These are phyloP conservation scores for Phaeosphaeriaceae sp. DNA, from an alignment of 2,329 filamentous ascomycete species.

Conservation along the genomic window DNA sequence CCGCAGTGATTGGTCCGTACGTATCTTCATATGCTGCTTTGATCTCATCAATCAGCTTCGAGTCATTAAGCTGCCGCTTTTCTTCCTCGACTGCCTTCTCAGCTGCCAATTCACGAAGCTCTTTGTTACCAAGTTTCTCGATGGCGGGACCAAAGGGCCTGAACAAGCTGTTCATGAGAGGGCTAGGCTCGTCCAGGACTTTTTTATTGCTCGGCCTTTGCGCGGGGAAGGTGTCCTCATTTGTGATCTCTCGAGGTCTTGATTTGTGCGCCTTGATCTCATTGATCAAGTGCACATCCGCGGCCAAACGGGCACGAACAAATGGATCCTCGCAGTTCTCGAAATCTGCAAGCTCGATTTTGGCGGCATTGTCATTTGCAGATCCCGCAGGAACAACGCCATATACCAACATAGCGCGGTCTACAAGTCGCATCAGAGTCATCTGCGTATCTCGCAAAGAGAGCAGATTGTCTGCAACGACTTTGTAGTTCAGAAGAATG, in stretches of 20 bases:
- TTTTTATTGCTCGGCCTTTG: slow-evolving; percentile 18
- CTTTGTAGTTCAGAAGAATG: slow-evolving; percentile 23
- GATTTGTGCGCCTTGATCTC: slow-evolving; percentile 37
- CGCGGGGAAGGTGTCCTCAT: slow-evolving; percentile 32
- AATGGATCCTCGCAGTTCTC: slow-evolving; percentile 5
- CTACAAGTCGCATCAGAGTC: slow-evolving; percentile 32
- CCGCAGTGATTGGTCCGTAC: slow-evolving; percentile 31
- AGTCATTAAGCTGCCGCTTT: slow-evolving; percentile 23
- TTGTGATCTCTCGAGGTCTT: slow-evolving; percentile 38
- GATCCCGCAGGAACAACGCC: slow-evolving; percentile 20
- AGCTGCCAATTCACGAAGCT: slow-evolving; percentile 11
- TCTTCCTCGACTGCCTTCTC: slow-evolving; percentile 10
- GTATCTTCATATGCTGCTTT: slow-evolving; percentile 36
- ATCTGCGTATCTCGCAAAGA: slow-evolving; percentile 40
- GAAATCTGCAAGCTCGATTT: neutral
- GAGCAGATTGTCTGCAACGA: slow-evolving; percentile 32
- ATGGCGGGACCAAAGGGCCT: slow-evolving; percentile 38
- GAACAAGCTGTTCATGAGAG: slow-evolving; percentile 40
- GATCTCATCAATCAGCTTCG: slow-evolving; percentile 30
- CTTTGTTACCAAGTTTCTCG: slow-evolving; percentile 28
- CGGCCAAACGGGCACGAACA: slow-evolving; percentile 18
- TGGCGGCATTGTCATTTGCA: slow-evolving; percentile 8
- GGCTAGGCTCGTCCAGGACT: slow-evolving; percentile 27
- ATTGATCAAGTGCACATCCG: slow-evolving; percentile 29
- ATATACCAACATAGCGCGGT: slow-evolving; percentile 29